Evolutionary conservation across 495 filamentous ascomycete species (phyloP).

Genomic region (Aspergillus nanangensis): DNA sequence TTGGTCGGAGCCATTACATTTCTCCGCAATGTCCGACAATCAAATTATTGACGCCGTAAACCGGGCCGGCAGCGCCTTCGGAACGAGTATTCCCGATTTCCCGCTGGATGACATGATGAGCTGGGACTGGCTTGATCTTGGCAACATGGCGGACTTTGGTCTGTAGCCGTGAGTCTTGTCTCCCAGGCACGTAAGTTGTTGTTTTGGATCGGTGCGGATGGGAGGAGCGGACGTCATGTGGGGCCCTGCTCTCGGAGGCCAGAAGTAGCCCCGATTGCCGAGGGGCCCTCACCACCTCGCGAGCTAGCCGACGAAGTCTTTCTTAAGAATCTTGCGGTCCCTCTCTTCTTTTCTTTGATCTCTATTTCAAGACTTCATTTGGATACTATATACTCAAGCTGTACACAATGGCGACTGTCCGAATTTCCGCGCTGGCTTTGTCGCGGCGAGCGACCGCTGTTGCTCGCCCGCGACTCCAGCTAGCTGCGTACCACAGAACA

Average conservation of each 20-base stretch:
- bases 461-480: slow-evolving; percentile 21
- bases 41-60: slow-evolving; percentile 61
- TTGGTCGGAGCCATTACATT: slow-evolving; percentile 55
- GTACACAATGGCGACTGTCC: slow-evolving; percentile 23
- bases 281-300: slow-evolving; percentile 7
- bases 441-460: slow-evolving; percentile 24
- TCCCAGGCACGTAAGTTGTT: too few species aligned
- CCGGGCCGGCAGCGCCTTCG: slow-evolving; percentile 52
- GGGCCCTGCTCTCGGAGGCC: slow-evolving; percentile 28
- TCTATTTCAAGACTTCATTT: not conserved
- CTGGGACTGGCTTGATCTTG: slow-evolving; percentile 59
- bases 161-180: slow-evolving; percentile 12
- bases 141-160: slow-evolving; percentile 40
- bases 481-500: slow-evolving; percentile 17
- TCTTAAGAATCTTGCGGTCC: slow-evolving; percentile 7
- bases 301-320: not conserved
- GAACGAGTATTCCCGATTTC: slow-evolving; percentile 46
- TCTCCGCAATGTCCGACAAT: slow-evolving; percentile 64
- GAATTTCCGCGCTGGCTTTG: slow-evolving; percentile 22
- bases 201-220: not conserved
- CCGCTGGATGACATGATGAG: slow-evolving; percentile 51
- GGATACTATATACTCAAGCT: not conserved
- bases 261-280: slow-evolving; percentile 40
- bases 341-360: not conserved
- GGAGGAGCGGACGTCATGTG: too few species aligned